These are phyloP conservation scores for Colletotrichum destructivum DNA, from an alignment of 2,329 filamentous ascomycete genomes.

Conservation along the genomic window DNA sequence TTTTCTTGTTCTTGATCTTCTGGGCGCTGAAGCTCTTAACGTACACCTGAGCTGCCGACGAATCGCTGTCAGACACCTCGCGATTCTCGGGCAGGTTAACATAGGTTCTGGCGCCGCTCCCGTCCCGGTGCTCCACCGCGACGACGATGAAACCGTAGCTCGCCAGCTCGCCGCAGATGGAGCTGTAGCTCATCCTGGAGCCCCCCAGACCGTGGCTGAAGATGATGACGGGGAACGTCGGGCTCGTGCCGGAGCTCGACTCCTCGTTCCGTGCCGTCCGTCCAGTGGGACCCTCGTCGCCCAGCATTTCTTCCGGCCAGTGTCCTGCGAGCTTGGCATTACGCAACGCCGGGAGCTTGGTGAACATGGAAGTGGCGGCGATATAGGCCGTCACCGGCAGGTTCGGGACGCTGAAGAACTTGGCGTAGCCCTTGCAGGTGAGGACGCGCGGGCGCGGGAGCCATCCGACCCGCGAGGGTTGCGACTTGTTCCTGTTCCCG, in stretches of 20 bases:
- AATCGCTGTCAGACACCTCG: conserved; percentile 51
- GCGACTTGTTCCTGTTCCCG: conserved; percentile 51
- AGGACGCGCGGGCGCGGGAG: conserved; percentile 70
- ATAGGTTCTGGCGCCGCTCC: conserved; percentile 72
- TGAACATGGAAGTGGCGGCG: conserved; percentile 72
- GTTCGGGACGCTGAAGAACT: conserved; percentile 69
- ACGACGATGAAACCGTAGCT: conserved; percentile 77
- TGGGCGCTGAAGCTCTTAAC: conserved; percentile 51
- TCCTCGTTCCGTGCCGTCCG: conserved; percentile 50
- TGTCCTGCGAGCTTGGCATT: conserved; percentile 72
- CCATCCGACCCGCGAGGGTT: conserved; percentile 72
- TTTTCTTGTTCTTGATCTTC: conserved; percentile 53
- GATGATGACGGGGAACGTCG: conserved; percentile 73
- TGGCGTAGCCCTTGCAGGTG: conserved; percentile 74
- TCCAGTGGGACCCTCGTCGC: conserved; percentile 52
- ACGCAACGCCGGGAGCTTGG: conserved; percentile 74
- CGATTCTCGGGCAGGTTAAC: conserved; percentile 68
- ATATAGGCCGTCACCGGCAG: conserved; percentile 67
- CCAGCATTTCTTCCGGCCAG: conserved; percentile 62
- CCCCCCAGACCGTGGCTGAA: conserved; percentile 79
- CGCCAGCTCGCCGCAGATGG: conserved; percentile 76
- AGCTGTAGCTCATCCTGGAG: conserved; percentile 73
- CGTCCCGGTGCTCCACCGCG: conserved; percentile 76
- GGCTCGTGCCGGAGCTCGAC: conserved; percentile 49
- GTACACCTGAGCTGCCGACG: conserved; percentile 47